A percentile compares a stretch with the other conserved stretches of the same genome.
These are phyloP conservation scores for Excoecaria agallocha DNA, from an alignment of 345 rosid species.

Conservation along the genomic window DNA sequence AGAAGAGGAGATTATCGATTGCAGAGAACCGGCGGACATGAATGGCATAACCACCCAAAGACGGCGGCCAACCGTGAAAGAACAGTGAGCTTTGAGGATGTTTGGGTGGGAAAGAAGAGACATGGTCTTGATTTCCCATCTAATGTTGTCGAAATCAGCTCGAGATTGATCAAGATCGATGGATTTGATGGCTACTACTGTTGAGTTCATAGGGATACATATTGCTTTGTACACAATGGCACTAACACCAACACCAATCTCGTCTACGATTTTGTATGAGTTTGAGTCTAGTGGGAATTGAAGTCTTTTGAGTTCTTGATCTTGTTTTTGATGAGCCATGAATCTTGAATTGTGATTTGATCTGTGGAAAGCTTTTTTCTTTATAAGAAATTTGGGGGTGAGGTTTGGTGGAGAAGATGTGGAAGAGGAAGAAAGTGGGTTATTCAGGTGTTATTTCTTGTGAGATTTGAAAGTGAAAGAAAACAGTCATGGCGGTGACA, in stretches of 20 bases:
- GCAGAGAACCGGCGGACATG: slow-evolving; percentile 85
- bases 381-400: background rate
- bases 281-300: slow-evolving; percentile 63
- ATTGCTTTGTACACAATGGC: slow-evolving; percentile 73
- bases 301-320: slow-evolving; percentile 18
- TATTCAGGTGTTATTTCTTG: slow-evolving; percentile 30
- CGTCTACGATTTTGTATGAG: slow-evolving; percentile 55
- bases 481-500: slow-evolving; percentile 10
- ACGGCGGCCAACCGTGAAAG: slow-evolving; percentile 46
- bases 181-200: slow-evolving; percentile 73
- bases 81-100: slow-evolving; percentile 73
- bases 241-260: slow-evolving; percentile 76
- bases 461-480: slow-evolving; percentile 23
- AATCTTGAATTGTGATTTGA: background rate
- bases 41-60: slow-evolving; percentile 98
- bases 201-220: slow-evolving; percentile 57
- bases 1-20: slow-evolving; percentile 60
- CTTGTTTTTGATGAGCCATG: slow-evolving; percentile 7
- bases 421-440: slow-evolving; percentile 5
- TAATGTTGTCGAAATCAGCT: slow-evolving; percentile 59
- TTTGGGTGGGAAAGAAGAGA: slow-evolving; percentile 79
- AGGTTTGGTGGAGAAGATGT: background rate
- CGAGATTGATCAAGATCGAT: slow-evolving; percentile 71
- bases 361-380: background rate
- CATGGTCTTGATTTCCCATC: slow-evolving; percentile 74